These are phyloP conservation scores for Cyclotella kingstonii DNA, from an alignment of 108 stramenopile genomes.

Conservation along the genomic window DNA sequence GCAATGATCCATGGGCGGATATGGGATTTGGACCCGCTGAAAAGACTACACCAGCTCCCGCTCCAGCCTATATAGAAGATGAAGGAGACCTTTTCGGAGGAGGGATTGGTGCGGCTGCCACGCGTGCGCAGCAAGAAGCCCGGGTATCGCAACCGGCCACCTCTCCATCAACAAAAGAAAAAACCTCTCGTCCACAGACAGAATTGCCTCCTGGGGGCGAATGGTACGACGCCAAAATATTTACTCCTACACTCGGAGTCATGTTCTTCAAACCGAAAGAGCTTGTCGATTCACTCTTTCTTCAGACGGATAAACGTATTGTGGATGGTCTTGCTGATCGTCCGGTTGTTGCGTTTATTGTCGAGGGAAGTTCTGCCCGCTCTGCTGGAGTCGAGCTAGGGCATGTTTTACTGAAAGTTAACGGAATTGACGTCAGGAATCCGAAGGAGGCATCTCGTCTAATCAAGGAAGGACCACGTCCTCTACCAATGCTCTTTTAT, in stretches of 20 bases:
- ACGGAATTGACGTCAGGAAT: constrained; percentile 85
- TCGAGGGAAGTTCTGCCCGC: constrained; percentile 80
- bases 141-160: neutral
- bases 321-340: constrained; percentile 77
- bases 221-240: constrained; percentile 88
- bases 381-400: constrained; percentile 84
- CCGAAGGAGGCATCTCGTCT: constrained; percentile 87
- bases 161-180: neutral
- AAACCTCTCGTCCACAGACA: no score
- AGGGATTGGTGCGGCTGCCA: constrained; percentile 38
- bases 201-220: constrained; percentile 86
- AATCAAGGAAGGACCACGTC: constrained; percentile 89
- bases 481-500: constrained; percentile 79
- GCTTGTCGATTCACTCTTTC: constrained; percentile 77
- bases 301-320: constrained; percentile 65
- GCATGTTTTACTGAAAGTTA: constrained; percentile 84
- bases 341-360: constrained; percentile 89
- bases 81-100: constrained; percentile 34
- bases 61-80: constrained; percentile 5
- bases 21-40: constrained; percentile 58
- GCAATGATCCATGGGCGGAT: constrained; percentile 68
- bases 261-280: constrained; percentile 94
- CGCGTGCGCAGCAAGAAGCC: constrained; percentile 23
- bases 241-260: constrained; percentile 89
- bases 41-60: constrained; percentile 14